Evolutionary conservation across 176 grass and related monocot genomes (phyloP), one percentile per base, ranked within the genome.

Genomic region (Aegilops sharonensis): DNA sequence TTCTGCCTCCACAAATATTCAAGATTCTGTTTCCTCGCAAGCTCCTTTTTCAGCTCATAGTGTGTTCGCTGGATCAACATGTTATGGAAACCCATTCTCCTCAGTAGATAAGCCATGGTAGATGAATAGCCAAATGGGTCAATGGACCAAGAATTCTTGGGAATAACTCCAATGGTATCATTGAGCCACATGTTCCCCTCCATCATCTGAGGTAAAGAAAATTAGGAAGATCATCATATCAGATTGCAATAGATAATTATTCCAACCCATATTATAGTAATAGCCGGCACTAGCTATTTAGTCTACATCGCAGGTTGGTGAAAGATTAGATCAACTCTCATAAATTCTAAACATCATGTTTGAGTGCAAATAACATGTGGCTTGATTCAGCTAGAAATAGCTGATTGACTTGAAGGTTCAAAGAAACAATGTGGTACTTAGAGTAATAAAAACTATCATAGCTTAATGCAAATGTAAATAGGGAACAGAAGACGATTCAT

Each of bases 1-100:
- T 91, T 95, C 79, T 98, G 97, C 85, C 97, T 94, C 97, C 97
- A 98, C 57, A 95, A 89, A 84, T 95, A 98, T 83, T 98, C 97
- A 57, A 98, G 87, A 87, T 98, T 95, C 84, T 89, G 80, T 57
- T 91, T 80, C 84, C 82, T 87, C 12, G 97, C 93, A 61, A 98
- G 90, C 86, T 98, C 97, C 79, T 98, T 98, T 86, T 98, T 98
- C 54, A 98, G 63, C 76, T 98, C 97, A 86, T 98, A 98, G 77
- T 98, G 97, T 52, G 97, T 95, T 72, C 97, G 89, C 79, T 98
- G 97, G 76, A 98, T 98, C 80, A 98, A 81, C 94, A 98, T 98
- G 57, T 98, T 98, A 78, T 64, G 90, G 65, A 98, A 98, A 76
- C 97, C 97, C 97, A 98, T 98, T 78, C 97, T 91, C 78, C 92